Evolutionary conservation across 2,329 filamentous ascomycete species (phyloP), one percentile per base, ranked within the genome.

Genomic region (Tolypocladium capitatum): DNA sequence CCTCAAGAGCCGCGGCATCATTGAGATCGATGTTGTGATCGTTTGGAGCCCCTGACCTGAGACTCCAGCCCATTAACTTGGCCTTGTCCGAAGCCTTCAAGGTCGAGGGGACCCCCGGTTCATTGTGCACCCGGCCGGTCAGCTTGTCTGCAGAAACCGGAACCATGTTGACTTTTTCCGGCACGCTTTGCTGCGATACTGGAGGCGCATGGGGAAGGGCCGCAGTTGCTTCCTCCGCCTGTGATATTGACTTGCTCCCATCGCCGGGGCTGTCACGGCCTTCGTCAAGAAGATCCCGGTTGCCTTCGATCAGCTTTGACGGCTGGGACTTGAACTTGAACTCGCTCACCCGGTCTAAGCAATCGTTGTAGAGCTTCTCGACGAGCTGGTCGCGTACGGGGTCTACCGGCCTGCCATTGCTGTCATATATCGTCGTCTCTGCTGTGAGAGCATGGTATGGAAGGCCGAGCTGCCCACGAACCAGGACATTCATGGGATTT

Each of bases 341-440:
- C 54, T 86, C 81, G 61, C 90, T 92, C 40, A 92, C 88, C 46
- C 92, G 81, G 60, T 97, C 91, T 21, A 97, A 74, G 42, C 94
- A 86, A 62, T 97, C 89, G 56, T 97, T 96, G 71, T 94, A 97
- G 2, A 98, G 75, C 54, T 85, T 88, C 62, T 97, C 91, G 31
- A 92, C 87, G 58, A 90, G 76, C 47, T 81, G 77, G 63, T 98
- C 92, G 54, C 85, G 80, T 27, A 78, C 70, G 46, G 83, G 76
- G 56, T 96, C 82, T 27, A 97, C 89, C 3, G 88, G 72, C 51
- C 76, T 79, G 41, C 87, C 87, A 56, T 84, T 83, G 46, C 76
- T 77, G 66, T 98, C 94, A 68, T 96, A 96, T 10, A 98, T 81
- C 9, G 88, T 92, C 16, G 91, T 91, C 35, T 81, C 78, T n/a